Base-by-base conservation (phyloP, 1,284 basidiomycete genomes). In the Abortiporus biennis region DNA sequence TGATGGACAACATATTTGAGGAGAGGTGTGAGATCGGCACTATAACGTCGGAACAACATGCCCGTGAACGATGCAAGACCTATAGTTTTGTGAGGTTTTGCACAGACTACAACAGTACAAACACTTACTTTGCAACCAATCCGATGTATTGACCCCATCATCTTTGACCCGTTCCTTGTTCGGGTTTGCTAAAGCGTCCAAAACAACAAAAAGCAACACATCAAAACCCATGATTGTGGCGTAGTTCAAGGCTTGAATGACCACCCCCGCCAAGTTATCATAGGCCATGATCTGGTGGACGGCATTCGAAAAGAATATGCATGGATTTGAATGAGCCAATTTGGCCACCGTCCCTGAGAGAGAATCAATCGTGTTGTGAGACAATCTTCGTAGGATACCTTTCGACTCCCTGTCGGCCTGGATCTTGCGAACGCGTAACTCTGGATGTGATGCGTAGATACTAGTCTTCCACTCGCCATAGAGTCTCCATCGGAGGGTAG, bases 251-350 rank as follows among this genome's bases (percentile, higher is more conserved):
- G 86, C 85, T 52, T 93, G 91, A 29, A 98, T 88, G 43, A 99
- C 84, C 23, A 92, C 90, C 35, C 78, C 76, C 13, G 92, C 92
- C 47, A 99, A 71, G 61, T 98, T 99, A 56, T 96, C 91, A 58
- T 99, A 99, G 15, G 92, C 85, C 81, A 94, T 94, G 45, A 98
- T 87, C 65, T 99, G 96, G 51, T 86, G 84, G 39, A 99, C 82
- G 0, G 89, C 92, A 46, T 89, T 88, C 12, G 78, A 67, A 68
- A 98, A 99, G 54, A 99, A 83, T 40, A 95, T 85, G 51, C 81
- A 86, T 2, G 96, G 96, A 58, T 98, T 96, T 11, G 89, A 86
- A 58, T 97, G 92, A 4, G 90, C 90, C 36, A 95, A 68, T 63
- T 98, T 98, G 8, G 92, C 94, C n/a, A 99, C 82, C 2, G 85